phyloP scores from a whole-genome alignment of 192 early-diverging fungal genomes.

The Coemansia sp. region DNA sequence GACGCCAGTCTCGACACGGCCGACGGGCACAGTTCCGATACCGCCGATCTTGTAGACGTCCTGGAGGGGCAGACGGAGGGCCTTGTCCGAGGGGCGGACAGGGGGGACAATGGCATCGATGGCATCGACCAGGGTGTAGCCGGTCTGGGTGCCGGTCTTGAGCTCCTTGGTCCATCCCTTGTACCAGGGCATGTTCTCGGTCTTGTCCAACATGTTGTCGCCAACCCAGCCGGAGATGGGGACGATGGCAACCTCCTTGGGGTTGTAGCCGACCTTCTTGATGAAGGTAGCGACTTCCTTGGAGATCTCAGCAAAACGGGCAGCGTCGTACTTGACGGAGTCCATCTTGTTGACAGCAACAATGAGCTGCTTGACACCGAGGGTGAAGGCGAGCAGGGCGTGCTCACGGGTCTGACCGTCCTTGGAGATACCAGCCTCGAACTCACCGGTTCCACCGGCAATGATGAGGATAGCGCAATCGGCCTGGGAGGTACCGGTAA shows the following conservation, averaged over 20 bases:
- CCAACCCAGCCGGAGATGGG: conserved; percentile 99
- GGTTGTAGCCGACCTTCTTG: conserved; percentile 98
- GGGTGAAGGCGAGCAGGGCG: conserved; percentile 95
- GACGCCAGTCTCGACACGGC: conserved; percentile 94
- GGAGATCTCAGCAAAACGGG: conserved; percentile 93
- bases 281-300: conserved; percentile 94
- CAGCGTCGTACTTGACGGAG: conserved; percentile 92
- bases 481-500: conserved; percentile 98
- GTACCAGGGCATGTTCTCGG: conserved; percentile 94
- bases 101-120: conserved; percentile 95
- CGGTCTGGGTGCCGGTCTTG: conserved; percentile 62
- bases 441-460: conserved; percentile 85
- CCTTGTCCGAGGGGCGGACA: conserved; percentile 83
- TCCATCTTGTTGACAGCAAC: conserved; percentile 99
- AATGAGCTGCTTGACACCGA: conserved; percentile 98
- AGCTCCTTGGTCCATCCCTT: conserved; percentile 95
- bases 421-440: conserved; percentile 99
- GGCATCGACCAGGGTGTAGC: conserved; percentile 89
- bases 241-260: conserved; percentile 87
- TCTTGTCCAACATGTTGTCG: conserved; percentile 97
- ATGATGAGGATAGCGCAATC: conserved; percentile 97
- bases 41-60: conserved; percentile 99
- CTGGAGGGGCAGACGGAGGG: conserved; percentile 95
- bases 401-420: conserved; percentile 99
- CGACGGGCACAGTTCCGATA: conserved; percentile 95